Percentiles rank a stretch among this genome's conserved stretches.
Conservation (phyloP, 2,329 filamentous ascomycete genomes). For the Pochonia chlamydosporia region DNA sequence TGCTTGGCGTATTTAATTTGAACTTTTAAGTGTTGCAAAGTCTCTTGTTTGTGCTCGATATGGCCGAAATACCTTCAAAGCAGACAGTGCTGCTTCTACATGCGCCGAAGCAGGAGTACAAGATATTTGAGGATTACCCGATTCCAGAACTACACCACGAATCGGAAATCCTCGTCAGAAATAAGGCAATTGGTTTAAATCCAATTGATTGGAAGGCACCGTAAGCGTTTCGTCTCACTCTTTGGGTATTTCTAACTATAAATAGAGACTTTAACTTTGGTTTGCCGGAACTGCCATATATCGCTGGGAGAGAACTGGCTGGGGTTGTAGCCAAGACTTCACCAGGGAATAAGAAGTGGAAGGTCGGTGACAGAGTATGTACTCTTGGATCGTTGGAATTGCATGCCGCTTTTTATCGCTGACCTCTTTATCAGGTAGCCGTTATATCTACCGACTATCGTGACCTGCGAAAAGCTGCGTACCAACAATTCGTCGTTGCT, state of each 20-base stretch:
- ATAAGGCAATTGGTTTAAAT: constrained; percentile 63
- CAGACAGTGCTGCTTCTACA: constrained; percentile 47
- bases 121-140: constrained; percentile 34
- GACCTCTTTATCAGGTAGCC: constrained; percentile 40
- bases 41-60: neutral
- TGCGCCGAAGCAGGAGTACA: constrained; percentile 43
- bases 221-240: constrained; percentile 34
- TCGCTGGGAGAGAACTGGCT: constrained; percentile 64
- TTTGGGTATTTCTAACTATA: neutral
- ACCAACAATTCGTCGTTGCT: constrained; percentile 63
- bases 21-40: neutral
- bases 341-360: constrained; percentile 38
- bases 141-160: constrained; percentile 32
- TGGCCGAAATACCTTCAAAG: constrained; percentile 13
- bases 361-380: constrained; percentile 46
- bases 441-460: constrained; percentile 71
- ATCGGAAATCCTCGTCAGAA: constrained; percentile 55
- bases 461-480: constrained; percentile 65
- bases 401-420: too few relatives aligned
- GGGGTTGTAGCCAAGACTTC: constrained; percentile 51
- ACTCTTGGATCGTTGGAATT: neutral
- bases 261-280: constrained; percentile 64
- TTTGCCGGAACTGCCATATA: constrained; percentile 61
- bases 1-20: too few relatives aligned
- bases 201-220: constrained; percentile 73